Base-by-base conservation (phyloP, 1,284 basidiomycete species). In the Phylloporus sp. region DNA sequence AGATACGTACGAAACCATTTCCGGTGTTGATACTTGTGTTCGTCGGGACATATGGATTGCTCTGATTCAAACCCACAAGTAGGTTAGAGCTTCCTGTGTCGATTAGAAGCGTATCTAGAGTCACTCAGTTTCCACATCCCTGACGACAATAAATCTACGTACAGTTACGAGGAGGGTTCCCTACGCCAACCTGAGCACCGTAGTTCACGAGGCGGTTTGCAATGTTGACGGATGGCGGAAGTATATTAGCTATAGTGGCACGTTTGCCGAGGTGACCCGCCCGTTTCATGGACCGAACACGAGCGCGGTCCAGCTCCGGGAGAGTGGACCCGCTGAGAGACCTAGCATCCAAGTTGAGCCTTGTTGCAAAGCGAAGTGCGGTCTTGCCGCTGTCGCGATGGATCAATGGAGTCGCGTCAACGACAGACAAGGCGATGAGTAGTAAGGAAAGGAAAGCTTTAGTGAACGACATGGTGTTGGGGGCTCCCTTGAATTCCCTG, bases 11-110 rank as follows among this genome's bases (percentile, higher is more conserved):
- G 69, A 89, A 83, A 47, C 53, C 72, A 58, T 82, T 75, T 1
- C 82, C 79, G 7, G 86, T 88, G 69, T 80, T 76, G 52, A 80
- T 71, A 73, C 85, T 85, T 11, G 82, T 84, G 59, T 69, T 77
- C 5, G 84, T 86, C 52, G 66, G 71, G 27, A 65, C 74, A 74
- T 85, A 89, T 35, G 76, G 57, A 37, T 41, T 39, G 5, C 2
- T 60, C 70, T 81, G 68, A 49, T 66, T 58, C 3, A 76, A 76
- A 43, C 82, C 82, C 20, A 83, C 63, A 71, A 75, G 83, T 1
- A 80, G 84, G 65, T 83, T 83, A 12, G 80, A 74, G 39, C 77
- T 80, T 41, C 82, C 82, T 60, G 72, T 80, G 43, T 80, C 78
- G n/a, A 79, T 66, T 15, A 79, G 3, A 17, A 80, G 76, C 7